Percentiles rank a stretch among this genome's conserved stretches.
phyloP scores from a whole-genome alignment of 2,329 filamentous ascomycete genomes.

The Trichoderma koningii region DNA sequence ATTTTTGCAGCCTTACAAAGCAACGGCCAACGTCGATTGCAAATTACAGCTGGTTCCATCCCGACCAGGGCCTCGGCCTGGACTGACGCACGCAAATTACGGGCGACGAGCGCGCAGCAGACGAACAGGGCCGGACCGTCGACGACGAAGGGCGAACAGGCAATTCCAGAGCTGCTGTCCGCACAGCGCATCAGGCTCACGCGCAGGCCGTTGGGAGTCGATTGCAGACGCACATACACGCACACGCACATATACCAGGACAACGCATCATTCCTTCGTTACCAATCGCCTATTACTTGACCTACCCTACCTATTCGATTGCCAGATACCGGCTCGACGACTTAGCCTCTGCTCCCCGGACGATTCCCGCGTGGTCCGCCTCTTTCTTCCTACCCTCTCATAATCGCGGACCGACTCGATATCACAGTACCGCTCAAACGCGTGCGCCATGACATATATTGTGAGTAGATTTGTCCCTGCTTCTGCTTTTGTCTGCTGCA shows the following conservation, averaged over 20 bases:
- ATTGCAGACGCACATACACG: not conserved
- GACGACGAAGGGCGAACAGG: not conserved
- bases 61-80: not conserved
- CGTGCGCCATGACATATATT: constrained; percentile 47
- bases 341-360: not conserved
- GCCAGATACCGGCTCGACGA: constrained; percentile 5
- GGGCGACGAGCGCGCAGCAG: not conserved
- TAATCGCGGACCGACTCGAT: constrained; percentile 28
- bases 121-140: not conserved
- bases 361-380: constrained; percentile 1
- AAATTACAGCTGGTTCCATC: not conserved
- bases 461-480: constrained; percentile 36
- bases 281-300: not conserved
- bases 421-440: constrained; percentile 30
- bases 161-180: not conserved
- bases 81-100: not conserved
- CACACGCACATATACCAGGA: not conserved
- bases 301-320: not conserved
- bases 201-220: constrained; percentile 18
- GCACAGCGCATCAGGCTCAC: constrained; percentile 10
- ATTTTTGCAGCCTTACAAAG: constrained; percentile 16
- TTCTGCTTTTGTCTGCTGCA: constrained; percentile 1
- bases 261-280: not conserved
- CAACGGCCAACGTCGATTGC: not conserved
- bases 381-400: constrained; percentile 1